Base-by-base conservation (phyloP, 768 basidiomycete genomes). In the Leccinum sublutescens region DNA sequence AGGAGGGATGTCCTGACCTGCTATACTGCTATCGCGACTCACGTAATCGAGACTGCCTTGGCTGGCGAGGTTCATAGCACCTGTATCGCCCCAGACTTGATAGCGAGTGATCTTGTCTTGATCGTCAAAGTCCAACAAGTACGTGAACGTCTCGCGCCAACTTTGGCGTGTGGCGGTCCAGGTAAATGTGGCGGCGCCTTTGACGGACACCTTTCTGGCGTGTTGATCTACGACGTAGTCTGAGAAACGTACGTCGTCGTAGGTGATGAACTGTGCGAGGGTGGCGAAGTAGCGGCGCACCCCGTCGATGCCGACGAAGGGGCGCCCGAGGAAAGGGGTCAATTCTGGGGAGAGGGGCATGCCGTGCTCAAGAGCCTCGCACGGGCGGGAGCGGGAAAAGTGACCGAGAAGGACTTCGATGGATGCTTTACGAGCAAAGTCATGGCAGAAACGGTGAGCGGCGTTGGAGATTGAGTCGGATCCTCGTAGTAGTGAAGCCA, bases 21-120 rank as follows among this genome's bases (percentile, higher is more conserved):
- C 43, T 10, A 19, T 8, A 43, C 4, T n/a, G 40, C 40, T 43
- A 6, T 45, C 43, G 34, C 62, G 10, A 31, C 58, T 56, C 55
- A 67, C 67, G 50, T 62, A 25, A 34, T 27, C 17, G 34, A 85
- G 68, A 66, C 75, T 64, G n/a, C 85, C 84, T 23, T 70, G 75
- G 40, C 81, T 77, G 5, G 85, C 86, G 14, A 87, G 76, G 70
- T 85, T 85, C 10, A 83, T 79, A 5, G 85, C 82, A 11, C 85
- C 86, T 7, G 85, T 82, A 69, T 88, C 87, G 11, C 83, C 84
- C 86, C 86, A 88, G 2, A 88, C 78, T 65, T 88, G 82, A 76
- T 85, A 86, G 47, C 78, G 74, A 23, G 75, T 75, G n/a, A 88
- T 74, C 70, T 82, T 86, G 56, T 72, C 66, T 29, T 79, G 77